Evolutionary conservation across 176 grass and related monocot species (phyloP).

Genomic region (Calamus simplicifolius): DNA sequence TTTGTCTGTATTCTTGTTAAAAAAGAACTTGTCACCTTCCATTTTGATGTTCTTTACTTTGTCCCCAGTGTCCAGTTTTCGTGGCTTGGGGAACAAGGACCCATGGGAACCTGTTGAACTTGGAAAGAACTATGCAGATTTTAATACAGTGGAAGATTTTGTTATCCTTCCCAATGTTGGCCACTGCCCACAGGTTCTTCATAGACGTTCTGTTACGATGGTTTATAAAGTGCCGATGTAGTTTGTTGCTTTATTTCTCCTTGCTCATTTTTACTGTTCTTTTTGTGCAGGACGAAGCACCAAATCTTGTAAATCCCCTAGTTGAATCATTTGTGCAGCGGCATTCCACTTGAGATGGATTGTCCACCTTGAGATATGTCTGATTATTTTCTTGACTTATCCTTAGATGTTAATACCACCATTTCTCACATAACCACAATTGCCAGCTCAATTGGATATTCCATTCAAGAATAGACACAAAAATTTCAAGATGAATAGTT

Average conservation of each 20-base stretch:
- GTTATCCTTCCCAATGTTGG: slow-evolving; percentile 77
- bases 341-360: slow-evolving; percentile 28
- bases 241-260: neutral
- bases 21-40: neutral
- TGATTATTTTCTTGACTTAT: no score
- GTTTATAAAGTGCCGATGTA: neutral
- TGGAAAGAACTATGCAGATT: slow-evolving; percentile 68
- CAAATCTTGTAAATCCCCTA: slow-evolving; percentile 77
- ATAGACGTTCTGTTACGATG: no score
- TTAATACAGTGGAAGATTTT: slow-evolving; percentile 80
- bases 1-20: no score
- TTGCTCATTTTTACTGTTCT: neutral
- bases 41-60: neutral
- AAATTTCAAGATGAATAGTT: no score
- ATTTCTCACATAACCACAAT: no score
- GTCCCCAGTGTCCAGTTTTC: slow-evolving; percentile 65
- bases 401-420: no score
- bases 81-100: slow-evolving; percentile 87
- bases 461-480: no score
- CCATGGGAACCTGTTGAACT: slow-evolving; percentile 94
- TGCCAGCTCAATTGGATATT: no score
- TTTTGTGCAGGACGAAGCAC: slow-evolving; percentile 71
- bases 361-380: neutral
- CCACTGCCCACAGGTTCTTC: slow-evolving; percentile 83
- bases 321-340: slow-evolving; percentile 55